phyloP scores from a whole-genome alignment of 2,329 filamentous ascomycete species.

The Lachnellula cervina region DNA sequence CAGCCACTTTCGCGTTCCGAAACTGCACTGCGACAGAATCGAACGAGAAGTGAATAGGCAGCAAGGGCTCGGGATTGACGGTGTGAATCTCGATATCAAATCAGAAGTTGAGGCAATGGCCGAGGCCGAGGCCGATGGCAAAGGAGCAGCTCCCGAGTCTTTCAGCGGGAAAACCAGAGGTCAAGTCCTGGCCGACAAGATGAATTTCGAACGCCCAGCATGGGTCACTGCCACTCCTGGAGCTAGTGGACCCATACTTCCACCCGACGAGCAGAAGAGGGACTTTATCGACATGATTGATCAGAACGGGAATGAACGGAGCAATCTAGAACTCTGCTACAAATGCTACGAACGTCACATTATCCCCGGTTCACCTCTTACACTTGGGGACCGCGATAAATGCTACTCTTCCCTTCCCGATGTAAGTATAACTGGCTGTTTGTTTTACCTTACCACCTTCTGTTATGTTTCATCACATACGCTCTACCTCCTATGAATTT shows the following conservation, averaged over 20 bases:
- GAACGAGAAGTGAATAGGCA: not conserved
- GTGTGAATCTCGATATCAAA: not conserved
- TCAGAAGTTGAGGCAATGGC: not conserved
- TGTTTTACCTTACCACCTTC: no score
- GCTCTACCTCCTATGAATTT: no score
- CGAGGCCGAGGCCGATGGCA: not conserved
- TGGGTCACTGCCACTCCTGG: not conserved
- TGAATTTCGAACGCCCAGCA: not conserved
- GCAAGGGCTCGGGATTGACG: not conserved
- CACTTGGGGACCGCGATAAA: constrained; percentile 23
- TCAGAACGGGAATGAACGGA: not conserved
- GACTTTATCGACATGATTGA: constrained; percentile 10
- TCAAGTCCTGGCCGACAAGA: not conserved
- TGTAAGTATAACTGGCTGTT: no score
- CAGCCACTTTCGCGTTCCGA: not conserved
- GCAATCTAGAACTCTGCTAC: constrained; percentile 19
- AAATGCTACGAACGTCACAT: constrained; percentile 26
- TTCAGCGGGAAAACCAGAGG: not conserved
- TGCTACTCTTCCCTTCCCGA: constrained; percentile 25
- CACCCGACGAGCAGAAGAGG: not conserved
- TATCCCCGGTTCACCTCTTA: constrained; percentile 16
- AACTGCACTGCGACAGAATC: not conserved
- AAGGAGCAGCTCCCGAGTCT: not conserved
- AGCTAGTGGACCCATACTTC: not conserved
- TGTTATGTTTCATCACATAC: no score